phyloP scores from a whole-genome alignment of 1,139 yeast genomes.

The Saccharomycopsis crataegensis region DNA sequence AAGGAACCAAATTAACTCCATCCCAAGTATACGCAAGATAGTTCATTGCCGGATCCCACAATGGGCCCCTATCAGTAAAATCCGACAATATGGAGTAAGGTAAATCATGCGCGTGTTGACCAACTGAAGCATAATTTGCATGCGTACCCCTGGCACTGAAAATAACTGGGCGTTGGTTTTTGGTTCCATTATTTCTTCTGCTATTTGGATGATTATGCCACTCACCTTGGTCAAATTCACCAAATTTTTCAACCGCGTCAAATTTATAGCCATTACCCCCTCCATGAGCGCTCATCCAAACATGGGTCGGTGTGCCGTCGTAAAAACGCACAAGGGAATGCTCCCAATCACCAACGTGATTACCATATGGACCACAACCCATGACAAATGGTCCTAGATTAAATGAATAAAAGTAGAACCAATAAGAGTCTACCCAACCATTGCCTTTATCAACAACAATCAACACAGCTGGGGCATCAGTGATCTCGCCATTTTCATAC shows the following conservation, averaged over 20 bases:
- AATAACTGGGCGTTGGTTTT: slow-evolving; percentile 53
- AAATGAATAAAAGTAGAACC: slow-evolving; percentile 95
- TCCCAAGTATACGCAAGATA: slow-evolving; percentile 75
- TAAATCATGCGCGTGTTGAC: slow-evolving; percentile 91
- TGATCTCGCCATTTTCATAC: slow-evolving; percentile 60
- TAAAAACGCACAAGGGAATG: slow-evolving; percentile 82
- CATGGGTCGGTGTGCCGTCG: slow-evolving; percentile 72
- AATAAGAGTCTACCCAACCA: slow-evolving; percentile 88
- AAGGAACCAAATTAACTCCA: slow-evolving; percentile 37
- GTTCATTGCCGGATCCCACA: slow-evolving; percentile 89
- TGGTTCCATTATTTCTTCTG: slow-evolving; percentile 24
- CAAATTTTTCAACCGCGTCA: slow-evolving; percentile 57
- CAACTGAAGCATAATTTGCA: slow-evolving; percentile 93
- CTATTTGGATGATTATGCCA: too few relatives aligned
- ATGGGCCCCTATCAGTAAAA: slow-evolving; percentile 88
- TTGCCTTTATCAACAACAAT: slow-evolving; percentile 87
- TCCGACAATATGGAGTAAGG: slow-evolving; percentile 88
- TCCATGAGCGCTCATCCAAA: slow-evolving; percentile 99
- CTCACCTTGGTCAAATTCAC: slow-evolving; percentile 32
- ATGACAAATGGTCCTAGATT: slow-evolving; percentile 93
- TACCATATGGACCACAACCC: slow-evolving; percentile 97
- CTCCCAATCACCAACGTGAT: slow-evolving; percentile 98
- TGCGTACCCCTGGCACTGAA: slow-evolving; percentile 95
- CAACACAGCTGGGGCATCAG: slow-evolving; percentile 72
- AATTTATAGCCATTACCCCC: slow-evolving; percentile 90